Conservation (phyloP, 257 asterid species). For the Salvia rosmarinus region DNA sequence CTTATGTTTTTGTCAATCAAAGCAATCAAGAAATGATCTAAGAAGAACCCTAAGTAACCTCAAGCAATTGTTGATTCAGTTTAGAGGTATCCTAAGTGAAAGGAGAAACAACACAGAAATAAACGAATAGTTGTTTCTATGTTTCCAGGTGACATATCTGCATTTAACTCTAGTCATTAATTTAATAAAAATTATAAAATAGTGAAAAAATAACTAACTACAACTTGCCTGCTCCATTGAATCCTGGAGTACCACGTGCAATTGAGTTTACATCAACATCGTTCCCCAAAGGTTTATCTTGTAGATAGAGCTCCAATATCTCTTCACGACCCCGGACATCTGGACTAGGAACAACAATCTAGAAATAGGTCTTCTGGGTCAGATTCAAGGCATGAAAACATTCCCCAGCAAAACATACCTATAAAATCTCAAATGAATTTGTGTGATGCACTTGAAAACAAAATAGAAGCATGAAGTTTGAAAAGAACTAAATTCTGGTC, state of each 20-base stretch:
- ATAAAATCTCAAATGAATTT: slow-evolving; percentile 6
- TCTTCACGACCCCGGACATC: slow-evolving; percentile 96
- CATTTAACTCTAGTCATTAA: neutral
- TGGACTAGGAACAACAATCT: slow-evolving; percentile 92
- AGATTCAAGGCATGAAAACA: slow-evolving; percentile 20
- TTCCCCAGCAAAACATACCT: neutral
- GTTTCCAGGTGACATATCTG: neutral
- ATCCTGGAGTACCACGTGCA: slow-evolving; percentile 99
- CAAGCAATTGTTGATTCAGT: neutral
- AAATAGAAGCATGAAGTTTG: neutral
- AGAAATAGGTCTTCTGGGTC: slow-evolving; percentile 34
- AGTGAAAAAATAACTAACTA: neutral
- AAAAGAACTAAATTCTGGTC: neutral
- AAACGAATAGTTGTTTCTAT: neutral
- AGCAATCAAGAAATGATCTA: slow-evolving; percentile 3
- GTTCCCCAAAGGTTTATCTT: slow-evolving; percentile 80
- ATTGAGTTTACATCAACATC: slow-evolving; percentile 87
- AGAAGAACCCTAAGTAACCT: slow-evolving; percentile 17
- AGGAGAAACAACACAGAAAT: slow-evolving; percentile 21
- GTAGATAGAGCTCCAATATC: slow-evolving; percentile 85
- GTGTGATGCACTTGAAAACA: neutral
- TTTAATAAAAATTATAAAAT: neutral
- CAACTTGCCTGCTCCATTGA: slow-evolving; percentile 91
- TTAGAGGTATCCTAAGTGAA: slow-evolving; percentile 15
- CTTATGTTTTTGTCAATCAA: neutral